phyloP scores from a whole-genome alignment of 306 rosid genomes.

The Cucumis melo region DNA sequence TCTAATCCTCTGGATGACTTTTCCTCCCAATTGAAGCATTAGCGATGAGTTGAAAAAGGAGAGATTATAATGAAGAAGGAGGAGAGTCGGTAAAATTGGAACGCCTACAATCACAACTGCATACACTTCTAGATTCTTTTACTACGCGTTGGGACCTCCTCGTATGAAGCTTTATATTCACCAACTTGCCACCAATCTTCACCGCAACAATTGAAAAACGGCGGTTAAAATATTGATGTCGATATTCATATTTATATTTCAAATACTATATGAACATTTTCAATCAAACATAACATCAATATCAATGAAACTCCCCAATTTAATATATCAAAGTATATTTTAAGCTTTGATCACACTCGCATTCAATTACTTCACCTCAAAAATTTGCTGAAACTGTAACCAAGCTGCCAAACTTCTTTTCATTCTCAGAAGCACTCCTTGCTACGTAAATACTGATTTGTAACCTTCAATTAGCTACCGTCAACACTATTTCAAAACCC shows the following conservation, averaged over 20 bases:
- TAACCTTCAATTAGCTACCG: too few relatives aligned
- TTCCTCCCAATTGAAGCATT: neutral
- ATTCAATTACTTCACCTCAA: neutral
- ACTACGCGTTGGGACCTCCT: slow-evolving; percentile 83
- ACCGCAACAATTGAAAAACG: neutral
- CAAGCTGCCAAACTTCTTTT: neutral
- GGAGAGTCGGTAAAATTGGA: slow-evolving; percentile 24
- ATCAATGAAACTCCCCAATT: too few relatives aligned
- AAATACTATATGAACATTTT: too few relatives aligned
- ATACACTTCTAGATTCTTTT: slow-evolving; percentile 62
- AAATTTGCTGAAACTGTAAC: too few relatives aligned
- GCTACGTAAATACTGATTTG: too few relatives aligned
- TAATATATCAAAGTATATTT: too few relatives aligned
- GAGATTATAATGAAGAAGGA: neutral
- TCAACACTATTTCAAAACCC: too few relatives aligned
- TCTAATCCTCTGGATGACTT: neutral
- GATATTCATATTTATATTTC: too few relatives aligned
- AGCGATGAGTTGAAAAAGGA: neutral
- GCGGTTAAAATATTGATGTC: too few relatives aligned
- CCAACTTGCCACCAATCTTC: slow-evolving; percentile 88
- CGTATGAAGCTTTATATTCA: slow-evolving; percentile 66
- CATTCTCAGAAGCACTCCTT: too few relatives aligned
- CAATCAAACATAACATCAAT: too few relatives aligned
- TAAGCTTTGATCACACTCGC: too few relatives aligned
- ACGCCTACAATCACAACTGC: slow-evolving; percentile 65